Evolutionary conservation across 805 yeast species (phyloP), one percentile per base, ranked within the genome.

Genomic region (Cyberlindnera sargentensis): DNA sequence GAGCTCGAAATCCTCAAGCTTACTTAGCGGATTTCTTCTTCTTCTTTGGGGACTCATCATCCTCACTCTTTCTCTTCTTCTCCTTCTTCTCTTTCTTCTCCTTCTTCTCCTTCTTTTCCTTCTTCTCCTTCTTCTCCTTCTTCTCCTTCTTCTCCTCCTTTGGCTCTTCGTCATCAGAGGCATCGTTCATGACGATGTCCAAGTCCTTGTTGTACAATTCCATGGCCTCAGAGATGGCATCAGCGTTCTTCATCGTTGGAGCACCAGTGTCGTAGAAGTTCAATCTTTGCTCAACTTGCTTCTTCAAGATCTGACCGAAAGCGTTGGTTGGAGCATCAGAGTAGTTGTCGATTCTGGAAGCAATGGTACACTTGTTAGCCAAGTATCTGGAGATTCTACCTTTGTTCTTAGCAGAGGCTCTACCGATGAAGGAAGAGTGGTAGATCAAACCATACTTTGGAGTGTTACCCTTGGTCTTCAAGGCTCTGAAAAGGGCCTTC

Each of bases 351-450:
- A 85, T 91, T 75, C 99, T 86, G 57, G 91, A 73, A 49, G 96
- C 86, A 59, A 93, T 95, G 44, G 99, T 95, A 55, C 97, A 95
- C 74, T 93, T 93, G 47, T 98, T 98, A 57, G 99, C 99, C 51
- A 93, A 78, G 55, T 91, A 96, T 73, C 99, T 84, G 46, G 99
- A 98, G 65, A 93, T 88, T 75, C 90, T 93, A 73, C 99, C 99
- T 77, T 93, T 93, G 74, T 93, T 93, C 71, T 84, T 85, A 70
- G 96, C 96, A 41, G 95, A 77, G 46, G 99, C 99, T 75, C 91
- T 96, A 53, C 99, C 99, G 55, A 93, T 95, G 52, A 93, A 75
- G 29, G 96, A 87, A 46, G 98, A 95, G 65, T 93, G 98, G 75
- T 93, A 93, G 56, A 93, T 75, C 60, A 93, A 74, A 73, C 99